A percentile compares a stretch with the other conserved stretches of the same genome.
phyloP scores from a whole-genome alignment of 148 eudicot genomes.

The Limonium bicolor region DNA sequence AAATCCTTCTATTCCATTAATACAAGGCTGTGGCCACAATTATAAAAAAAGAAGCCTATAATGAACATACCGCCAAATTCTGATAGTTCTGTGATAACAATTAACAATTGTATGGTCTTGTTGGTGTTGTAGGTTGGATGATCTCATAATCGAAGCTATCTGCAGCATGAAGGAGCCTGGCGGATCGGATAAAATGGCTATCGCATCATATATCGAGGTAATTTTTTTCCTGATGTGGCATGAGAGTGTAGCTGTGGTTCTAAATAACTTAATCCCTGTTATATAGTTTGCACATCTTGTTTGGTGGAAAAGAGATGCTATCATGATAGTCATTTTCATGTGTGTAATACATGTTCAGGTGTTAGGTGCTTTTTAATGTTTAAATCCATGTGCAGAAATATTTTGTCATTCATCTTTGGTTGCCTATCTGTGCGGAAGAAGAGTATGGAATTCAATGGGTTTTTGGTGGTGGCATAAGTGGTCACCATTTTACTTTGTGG shows the following conservation, averaged over 20 bases:
- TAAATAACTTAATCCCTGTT: neutral
- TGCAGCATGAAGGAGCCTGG: conserved; percentile 84
- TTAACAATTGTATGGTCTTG: neutral
- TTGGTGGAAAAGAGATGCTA: too few relatives aligned
- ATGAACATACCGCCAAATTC: too few relatives aligned
- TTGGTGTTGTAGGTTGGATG: conserved; percentile 57
- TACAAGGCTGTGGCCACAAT: neutral
- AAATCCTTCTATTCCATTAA: neutral
- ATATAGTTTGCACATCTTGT: too few relatives aligned
- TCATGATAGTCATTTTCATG: neutral
- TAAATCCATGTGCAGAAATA: neutral
- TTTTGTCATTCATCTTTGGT: too few relatives aligned
- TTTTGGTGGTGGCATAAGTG: too few relatives aligned
- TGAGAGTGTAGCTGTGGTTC: neutral
- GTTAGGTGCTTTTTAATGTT: neutral
- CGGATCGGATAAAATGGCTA: conserved; percentile 83
- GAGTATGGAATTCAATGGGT: too few relatives aligned
- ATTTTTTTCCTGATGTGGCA: conserved; percentile 1
- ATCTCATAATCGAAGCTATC: conserved; percentile 87
- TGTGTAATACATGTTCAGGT: neutral
- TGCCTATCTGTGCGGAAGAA: too few relatives aligned
- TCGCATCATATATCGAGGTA: conserved; percentile 93
- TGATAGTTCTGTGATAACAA: too few relatives aligned
- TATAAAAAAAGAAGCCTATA: neutral
- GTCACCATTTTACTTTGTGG: too few relatives aligned